A percentile compares a stretch with the other conserved stretches of the same genome.
Evolutionary conservation across 768 basidiomycete genomes (phyloP).

Genomic region (Kwoniella dejecticola): DNA sequence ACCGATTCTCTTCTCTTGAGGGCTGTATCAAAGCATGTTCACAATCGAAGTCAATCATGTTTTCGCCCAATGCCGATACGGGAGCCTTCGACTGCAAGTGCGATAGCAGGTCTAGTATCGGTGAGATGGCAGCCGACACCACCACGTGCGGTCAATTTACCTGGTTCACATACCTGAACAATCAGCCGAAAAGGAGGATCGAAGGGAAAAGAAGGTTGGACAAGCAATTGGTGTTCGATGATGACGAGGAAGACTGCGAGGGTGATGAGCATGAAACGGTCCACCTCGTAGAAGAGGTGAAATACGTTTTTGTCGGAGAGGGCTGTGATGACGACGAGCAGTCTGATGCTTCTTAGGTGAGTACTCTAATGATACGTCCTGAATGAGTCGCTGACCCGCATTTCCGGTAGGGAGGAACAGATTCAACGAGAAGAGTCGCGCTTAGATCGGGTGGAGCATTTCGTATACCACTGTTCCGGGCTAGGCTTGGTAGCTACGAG

Average conservation of each 20-base stretch:
- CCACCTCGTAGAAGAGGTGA: no score
- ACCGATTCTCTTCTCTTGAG: background rate
- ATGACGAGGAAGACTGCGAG: background rate
- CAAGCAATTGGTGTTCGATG: background rate
- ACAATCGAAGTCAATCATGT: background rate
- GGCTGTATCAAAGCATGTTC: constrained; percentile 6
- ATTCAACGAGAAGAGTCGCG: no score
- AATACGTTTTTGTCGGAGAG: no score
- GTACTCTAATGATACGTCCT: no score
- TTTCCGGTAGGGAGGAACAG: no score
- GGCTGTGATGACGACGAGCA: no score
- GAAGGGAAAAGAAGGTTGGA: constrained; percentile 1
- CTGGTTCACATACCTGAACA: constrained; percentile 10
- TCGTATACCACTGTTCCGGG: no score
- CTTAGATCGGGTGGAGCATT: no score
- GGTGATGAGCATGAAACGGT: background rate
- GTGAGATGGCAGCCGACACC: background rate
- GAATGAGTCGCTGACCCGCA: no score
- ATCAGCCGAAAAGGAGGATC: background rate
- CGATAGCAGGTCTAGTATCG: background rate
- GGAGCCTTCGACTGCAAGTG: constrained; percentile 15
- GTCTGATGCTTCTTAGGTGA: no score
- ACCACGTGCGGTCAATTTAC: constrained; percentile 2
- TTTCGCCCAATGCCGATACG: background rate
- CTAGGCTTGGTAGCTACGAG: no score